phyloP scores from a whole-genome alignment of 2,329 filamentous ascomycete species.

The Dothideomycetes sp. region DNA sequence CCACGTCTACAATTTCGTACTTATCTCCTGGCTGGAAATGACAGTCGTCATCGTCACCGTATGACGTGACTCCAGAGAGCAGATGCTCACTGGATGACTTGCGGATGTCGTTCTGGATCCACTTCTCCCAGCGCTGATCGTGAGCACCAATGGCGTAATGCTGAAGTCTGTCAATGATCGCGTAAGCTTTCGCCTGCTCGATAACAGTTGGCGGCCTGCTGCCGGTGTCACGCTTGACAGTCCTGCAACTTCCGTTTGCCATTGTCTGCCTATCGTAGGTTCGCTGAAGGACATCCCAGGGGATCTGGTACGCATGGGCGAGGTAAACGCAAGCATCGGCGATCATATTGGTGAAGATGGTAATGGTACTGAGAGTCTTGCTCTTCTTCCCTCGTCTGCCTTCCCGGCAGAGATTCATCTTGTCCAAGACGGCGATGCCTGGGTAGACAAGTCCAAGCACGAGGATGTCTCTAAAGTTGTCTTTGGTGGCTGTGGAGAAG shows the following conservation, averaged over 20 bases:
- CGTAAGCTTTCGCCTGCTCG: neutral
- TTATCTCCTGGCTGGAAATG: neutral
- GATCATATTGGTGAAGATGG: no score
- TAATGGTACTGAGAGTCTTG: neutral
- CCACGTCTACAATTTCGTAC: neutral
- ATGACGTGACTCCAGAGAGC: neutral
- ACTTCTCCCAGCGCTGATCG: neutral
- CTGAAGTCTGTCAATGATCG: neutral
- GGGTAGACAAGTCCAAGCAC: neutral
- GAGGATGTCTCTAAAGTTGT: neutral
- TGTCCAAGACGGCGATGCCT: neutral
- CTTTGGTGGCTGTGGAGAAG: neutral
- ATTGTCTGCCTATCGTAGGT: neutral
- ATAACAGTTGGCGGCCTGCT: neutral
- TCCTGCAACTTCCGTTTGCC: neutral
- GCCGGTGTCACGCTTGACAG: neutral
- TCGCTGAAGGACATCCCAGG: neutral
- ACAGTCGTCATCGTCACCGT: neutral
- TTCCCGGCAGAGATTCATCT: neutral
- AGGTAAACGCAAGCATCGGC: neutral
- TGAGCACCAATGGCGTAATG: neutral
- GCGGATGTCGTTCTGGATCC: neutral
- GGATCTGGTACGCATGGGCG: neutral
- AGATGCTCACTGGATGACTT: neutral
- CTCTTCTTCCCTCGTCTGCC: neutral